Evolutionary conservation across 495 filamentous ascomycete genomes (phyloP).

Genomic region (Hyaloscypha hepaticicola): DNA sequence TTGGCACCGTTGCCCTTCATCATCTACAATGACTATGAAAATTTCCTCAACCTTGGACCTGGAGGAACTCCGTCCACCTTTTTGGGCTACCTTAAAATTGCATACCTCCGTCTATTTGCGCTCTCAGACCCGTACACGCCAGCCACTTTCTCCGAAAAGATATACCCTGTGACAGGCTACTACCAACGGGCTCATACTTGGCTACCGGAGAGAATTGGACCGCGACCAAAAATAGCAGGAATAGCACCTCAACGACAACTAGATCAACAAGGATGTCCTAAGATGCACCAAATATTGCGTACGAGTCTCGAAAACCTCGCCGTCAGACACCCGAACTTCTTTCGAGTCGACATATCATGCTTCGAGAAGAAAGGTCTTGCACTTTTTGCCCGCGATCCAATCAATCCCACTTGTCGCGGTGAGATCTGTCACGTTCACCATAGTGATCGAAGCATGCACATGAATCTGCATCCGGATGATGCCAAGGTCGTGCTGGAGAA

Average conservation of each 20-base stretch:
- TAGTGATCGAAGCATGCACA: slow-evolving; percentile 71
- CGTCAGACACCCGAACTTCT: slow-evolving; percentile 42
- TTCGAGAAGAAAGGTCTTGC: slow-evolving; percentile 79
- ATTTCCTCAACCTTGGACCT: slow-evolving; percentile 74
- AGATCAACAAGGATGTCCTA: slow-evolving; percentile 56
- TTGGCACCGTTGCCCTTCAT: slow-evolving; percentile 52
- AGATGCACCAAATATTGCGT: slow-evolving; percentile 53
- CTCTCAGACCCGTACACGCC: slow-evolving; percentile 55
- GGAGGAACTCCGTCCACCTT: slow-evolving; percentile 78
- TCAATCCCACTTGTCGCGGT: slow-evolving; percentile 65
- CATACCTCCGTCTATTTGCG: slow-evolving; percentile 55
- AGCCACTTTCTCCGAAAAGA: slow-evolving; percentile 25
- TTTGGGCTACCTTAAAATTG: slow-evolving; percentile 68
- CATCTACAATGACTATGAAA: slow-evolving; percentile 71
- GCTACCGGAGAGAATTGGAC: slow-evolving; percentile 59
- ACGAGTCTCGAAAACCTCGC: slow-evolving; percentile 51
- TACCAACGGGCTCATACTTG: slow-evolving; percentile 33
- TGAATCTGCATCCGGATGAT: slow-evolving; percentile 76
- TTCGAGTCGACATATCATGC: slow-evolving; percentile 64
- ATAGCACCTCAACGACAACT: slow-evolving; percentile 80
- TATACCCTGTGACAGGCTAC: slow-evolving; percentile 46
- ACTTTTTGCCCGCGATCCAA: slow-evolving; percentile 59
- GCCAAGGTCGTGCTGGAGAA: slow-evolving; percentile 71
- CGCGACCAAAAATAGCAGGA: slow-evolving; percentile 64
- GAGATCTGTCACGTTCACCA: slow-evolving; percentile 83